Percentiles rank a stretch among this genome's conserved stretches.
phyloP scores from a whole-genome alignment of 306 rosid species.

The Abrus pulchellus region DNA sequence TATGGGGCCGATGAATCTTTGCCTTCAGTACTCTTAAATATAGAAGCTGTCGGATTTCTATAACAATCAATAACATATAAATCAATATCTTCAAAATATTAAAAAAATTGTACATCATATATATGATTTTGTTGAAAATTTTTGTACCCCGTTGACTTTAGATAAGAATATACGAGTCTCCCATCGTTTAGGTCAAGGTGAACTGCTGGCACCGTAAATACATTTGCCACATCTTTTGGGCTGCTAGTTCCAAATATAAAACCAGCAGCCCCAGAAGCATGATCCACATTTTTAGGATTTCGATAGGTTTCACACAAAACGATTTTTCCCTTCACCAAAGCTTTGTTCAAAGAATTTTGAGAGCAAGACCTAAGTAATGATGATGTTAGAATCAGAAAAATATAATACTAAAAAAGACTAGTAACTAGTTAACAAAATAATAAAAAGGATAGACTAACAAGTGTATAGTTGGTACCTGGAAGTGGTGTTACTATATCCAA shows the following conservation, averaged over 20 bases:
- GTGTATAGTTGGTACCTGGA: not conserved
- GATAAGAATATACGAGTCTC: conserved; percentile 30
- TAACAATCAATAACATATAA: not conserved
- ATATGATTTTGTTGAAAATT: not conserved
- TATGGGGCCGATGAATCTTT: conserved; percentile 54
- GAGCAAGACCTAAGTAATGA: conserved; percentile 1
- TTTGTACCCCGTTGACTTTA: not conserved
- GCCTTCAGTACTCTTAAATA: conserved; percentile 35
- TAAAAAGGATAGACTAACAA: no score
- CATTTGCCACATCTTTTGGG: not conserved
- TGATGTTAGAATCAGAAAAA: no score
- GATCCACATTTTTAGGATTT: rapidly evolving
- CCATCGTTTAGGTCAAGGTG: conserved; percentile 18
- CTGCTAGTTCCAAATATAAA: not conserved
- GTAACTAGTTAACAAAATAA: no score
- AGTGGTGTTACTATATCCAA: not conserved
- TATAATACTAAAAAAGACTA: not conserved
- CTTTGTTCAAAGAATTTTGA: conserved; percentile 11
- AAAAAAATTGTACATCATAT: no score
- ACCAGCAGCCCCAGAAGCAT: conserved; percentile 37
- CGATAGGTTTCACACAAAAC: conserved; percentile 43
- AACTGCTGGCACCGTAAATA: conserved; percentile 46
- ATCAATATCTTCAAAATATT: not conserved
- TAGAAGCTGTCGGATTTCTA: conserved; percentile 52
- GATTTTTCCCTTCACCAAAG: conserved; percentile 52